Conservation (phyloP, 495 filamentous ascomycete species). For the Hyaloscypha bicolor region DNA sequence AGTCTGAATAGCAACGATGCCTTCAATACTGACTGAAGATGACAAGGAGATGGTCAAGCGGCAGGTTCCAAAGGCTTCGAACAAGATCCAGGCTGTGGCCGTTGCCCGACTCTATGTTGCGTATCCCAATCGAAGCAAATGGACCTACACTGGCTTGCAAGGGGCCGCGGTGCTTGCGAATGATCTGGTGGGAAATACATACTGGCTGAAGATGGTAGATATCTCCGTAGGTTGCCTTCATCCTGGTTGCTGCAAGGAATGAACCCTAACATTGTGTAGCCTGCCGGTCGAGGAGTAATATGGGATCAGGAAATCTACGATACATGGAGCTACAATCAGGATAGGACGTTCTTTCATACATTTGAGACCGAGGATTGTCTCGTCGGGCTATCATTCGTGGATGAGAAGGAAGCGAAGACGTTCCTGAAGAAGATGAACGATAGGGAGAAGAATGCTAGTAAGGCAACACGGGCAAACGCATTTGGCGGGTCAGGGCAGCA, state of each 20-base stretch:
- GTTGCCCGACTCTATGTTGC: constrained; percentile 94
- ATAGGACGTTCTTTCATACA: constrained; percentile 94
- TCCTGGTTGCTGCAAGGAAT: neutral
- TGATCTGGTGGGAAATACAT: constrained; percentile 91
- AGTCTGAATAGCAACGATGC: constrained; percentile 57
- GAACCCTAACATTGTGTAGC: constrained; percentile 50
- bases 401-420: constrained; percentile 94
- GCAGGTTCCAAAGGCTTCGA: constrained; percentile 84
- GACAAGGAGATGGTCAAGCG: constrained; percentile 94
- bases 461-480: constrained; percentile 74
- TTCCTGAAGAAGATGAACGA: constrained; percentile 96
- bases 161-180: constrained; percentile 93
- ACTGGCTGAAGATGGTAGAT: constrained; percentile 97
- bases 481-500: constrained; percentile 65
- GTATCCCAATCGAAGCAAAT: constrained; percentile 82
- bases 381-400: constrained; percentile 86
- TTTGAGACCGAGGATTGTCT: constrained; percentile 93
- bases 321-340: constrained; percentile 90
- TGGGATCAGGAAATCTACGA: constrained; percentile 99
- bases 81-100: constrained; percentile 94
- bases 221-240: constrained; percentile 70
- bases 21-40: constrained; percentile 83
- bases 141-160: constrained; percentile 93
- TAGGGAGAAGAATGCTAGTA: constrained; percentile 89
- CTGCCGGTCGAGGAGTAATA: constrained; percentile 82